Conservation (phyloP, 177 flowering plant genomes). For the Telopea speciosissima region DNA sequence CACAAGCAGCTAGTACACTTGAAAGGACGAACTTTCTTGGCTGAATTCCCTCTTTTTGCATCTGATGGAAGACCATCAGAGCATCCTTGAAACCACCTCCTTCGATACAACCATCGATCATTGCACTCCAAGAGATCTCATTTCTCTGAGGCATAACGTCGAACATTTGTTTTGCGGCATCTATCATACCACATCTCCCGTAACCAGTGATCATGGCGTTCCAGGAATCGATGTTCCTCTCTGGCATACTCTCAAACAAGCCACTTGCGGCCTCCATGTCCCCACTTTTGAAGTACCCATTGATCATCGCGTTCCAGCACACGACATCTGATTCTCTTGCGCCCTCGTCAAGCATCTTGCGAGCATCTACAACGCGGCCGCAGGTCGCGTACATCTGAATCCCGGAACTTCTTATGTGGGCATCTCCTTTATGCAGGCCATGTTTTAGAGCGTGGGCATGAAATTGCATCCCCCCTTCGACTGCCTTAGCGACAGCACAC, state of each 20-base stretch:
- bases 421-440: constrained; percentile 30
- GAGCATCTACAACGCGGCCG: constrained; percentile 28
- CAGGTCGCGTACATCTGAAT: constrained; percentile 44
- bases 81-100: constrained; percentile 34
- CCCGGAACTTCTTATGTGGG: constrained; percentile 38
- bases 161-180: constrained; percentile 29
- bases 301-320: constrained; percentile 50
- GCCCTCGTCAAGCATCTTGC: constrained; percentile 28
- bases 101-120: constrained; percentile 46
- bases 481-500: constrained; percentile 21
- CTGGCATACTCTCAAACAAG: constrained; percentile 31
- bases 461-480: constrained; percentile 36
- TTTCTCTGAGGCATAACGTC: constrained; percentile 34
- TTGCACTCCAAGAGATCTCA: constrained; percentile 56
- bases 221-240: constrained; percentile 36
- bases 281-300: constrained; percentile 44
- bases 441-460: constrained; percentile 44
- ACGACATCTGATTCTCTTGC: constrained; percentile 27
- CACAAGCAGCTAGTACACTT: constrained; percentile 48
- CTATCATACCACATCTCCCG: constrained; percentile 32
- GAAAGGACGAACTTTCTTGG: constrained; percentile 35
- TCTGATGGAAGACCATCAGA: constrained; percentile 31
- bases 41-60: constrained; percentile 30
- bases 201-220: constrained; percentile 46
- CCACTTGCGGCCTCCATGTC: constrained; percentile 30